phyloP scores from a whole-genome alignment of 2,329 filamentous ascomycete species.

The Fusarium chlamydosporum region DNA sequence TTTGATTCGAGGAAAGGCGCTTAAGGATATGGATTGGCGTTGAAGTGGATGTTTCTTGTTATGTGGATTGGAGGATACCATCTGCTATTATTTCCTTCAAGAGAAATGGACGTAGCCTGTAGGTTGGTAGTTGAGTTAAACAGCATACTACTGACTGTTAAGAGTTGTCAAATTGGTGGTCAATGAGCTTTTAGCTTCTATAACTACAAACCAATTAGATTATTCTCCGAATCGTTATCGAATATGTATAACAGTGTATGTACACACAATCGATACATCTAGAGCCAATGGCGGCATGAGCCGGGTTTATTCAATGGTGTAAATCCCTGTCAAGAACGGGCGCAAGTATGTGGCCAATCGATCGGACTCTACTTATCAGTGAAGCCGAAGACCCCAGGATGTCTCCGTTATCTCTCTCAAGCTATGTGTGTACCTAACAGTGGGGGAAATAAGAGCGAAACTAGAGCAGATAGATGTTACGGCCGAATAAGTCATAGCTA shows the following conservation, averaged over 20 bases:
- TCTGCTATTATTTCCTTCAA: slow-evolving; percentile 6
- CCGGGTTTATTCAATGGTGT: slow-evolving; percentile 22
- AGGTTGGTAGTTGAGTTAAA: neutral
- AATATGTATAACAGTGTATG: slow-evolving; percentile 26
- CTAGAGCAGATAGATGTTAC: slow-evolving; percentile 15
- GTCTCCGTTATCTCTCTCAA: slow-evolving; percentile 30
- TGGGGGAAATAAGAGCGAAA: slow-evolving; percentile 21
- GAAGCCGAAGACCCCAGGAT: slow-evolving; percentile 25
- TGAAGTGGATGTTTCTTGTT: slow-evolving; percentile 17
- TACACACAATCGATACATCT: slow-evolving; percentile 12
- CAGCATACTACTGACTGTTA: neutral
- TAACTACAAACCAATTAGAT: neutral
- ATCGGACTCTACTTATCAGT: slow-evolving; percentile 32
- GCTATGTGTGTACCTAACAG: slow-evolving; percentile 4
- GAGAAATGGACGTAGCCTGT: slow-evolving; percentile 1
- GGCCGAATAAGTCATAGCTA: slow-evolving; percentile 29
- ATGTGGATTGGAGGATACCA: slow-evolving; percentile 32
- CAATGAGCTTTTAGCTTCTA: neutral
- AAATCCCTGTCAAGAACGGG: slow-evolving; percentile 22
- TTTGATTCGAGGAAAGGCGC: slow-evolving; percentile 38
- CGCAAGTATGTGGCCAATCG: slow-evolving; percentile 28
- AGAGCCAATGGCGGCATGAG: slow-evolving; percentile 21
- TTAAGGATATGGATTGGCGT: slow-evolving; percentile 28
- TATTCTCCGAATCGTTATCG: slow-evolving; percentile 16
- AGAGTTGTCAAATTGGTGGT: neutral